Evolutionary conservation across 1,284 basidiomycete genomes (phyloP).

Genomic region (Fomitopsis betulina): DNA sequence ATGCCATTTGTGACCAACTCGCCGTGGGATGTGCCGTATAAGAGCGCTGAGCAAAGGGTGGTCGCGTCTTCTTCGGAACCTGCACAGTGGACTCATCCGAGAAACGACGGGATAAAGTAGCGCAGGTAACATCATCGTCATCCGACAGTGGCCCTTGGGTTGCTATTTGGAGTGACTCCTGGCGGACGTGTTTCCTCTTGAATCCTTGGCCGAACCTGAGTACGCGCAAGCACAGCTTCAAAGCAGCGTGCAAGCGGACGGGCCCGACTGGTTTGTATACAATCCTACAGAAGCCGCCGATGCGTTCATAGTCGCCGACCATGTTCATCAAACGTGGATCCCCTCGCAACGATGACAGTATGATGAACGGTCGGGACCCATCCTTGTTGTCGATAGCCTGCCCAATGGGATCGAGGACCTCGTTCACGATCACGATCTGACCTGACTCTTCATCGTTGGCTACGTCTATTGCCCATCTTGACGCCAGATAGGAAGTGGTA

Average conservation of each 20-base stretch:
- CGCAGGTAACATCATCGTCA: constrained; percentile 15
- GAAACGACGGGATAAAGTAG: constrained; percentile 38
- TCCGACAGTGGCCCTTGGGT: constrained; percentile 11
- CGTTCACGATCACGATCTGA: constrained; percentile 83
- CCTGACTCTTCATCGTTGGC: constrained; percentile 43
- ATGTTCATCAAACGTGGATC: constrained; percentile 59
- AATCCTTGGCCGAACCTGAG: constrained; percentile 41
- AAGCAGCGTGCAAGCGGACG: constrained; percentile 60
- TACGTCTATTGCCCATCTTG: constrained; percentile 78
- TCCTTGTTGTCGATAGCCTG: constrained; percentile 55
- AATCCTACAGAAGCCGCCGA: constrained; percentile 85
- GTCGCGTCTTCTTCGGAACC: constrained; percentile 26
- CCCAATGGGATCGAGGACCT: constrained; percentile 60
- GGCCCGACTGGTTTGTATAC: constrained; percentile 91
- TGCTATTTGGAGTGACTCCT: not conserved
- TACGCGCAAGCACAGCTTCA: constrained; percentile 71
- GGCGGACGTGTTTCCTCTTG: constrained; percentile 1
- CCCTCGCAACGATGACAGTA: constrained; percentile 70
- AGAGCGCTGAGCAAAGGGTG: constrained; percentile 43
- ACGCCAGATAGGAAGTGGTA: constrained; percentile 60
- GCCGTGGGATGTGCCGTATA: constrained; percentile 42
- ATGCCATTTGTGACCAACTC: constrained; percentile 33
- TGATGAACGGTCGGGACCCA: constrained; percentile 62
- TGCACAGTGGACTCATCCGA: constrained; percentile 39
- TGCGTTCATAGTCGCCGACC: constrained; percentile 66